Evolutionary conservation across 768 basidiomycete genomes (phyloP).

Genomic region (Crepidotus variabilis): DNA sequence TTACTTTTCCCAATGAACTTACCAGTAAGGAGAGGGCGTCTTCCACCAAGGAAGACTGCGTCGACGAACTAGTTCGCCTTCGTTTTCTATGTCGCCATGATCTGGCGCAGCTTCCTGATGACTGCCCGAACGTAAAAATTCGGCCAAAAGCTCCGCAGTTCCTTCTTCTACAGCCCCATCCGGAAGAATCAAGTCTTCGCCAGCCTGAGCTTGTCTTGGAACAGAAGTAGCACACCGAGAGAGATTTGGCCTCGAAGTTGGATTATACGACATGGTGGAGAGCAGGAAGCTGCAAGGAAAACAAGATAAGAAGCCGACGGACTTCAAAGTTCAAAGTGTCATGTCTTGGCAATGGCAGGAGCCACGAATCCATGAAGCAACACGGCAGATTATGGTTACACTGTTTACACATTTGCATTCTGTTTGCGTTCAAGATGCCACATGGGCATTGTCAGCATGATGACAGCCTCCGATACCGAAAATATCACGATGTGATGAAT

Average conservation of each 20-base stretch:
- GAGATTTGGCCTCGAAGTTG: neutral
- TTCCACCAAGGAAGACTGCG: constrained; percentile 67
- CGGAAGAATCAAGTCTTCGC: constrained; percentile 37
- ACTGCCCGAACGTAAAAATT: constrained; percentile 34
- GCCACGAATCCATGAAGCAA: neutral
- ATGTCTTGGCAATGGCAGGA: neutral
- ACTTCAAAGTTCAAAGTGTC: neutral
- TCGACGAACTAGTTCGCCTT: constrained; percentile 18
- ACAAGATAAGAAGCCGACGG: neutral
- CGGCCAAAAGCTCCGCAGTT: constrained; percentile 41
- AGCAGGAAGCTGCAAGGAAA: neutral
- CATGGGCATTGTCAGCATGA: neutral
- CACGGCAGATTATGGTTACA: neutral
- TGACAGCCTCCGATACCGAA: constrained; percentile 1
- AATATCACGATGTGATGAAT: constrained; percentile 5
- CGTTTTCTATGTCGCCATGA: constrained; percentile 25
- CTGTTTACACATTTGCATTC: constrained; percentile 1
- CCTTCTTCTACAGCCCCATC: constrained; percentile 45
- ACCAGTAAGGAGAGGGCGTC: constrained; percentile 74
- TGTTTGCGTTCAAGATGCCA: neutral
- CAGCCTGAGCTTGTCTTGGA: constrained; percentile 15
- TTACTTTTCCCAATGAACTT: constrained; percentile 17
- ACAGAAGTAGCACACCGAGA: neutral
- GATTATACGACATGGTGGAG: neutral
- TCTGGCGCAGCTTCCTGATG: neutral